These are phyloP conservation scores for Rosa rugosa DNA, from an alignment of 306 rosid genomes.

Conservation along the genomic window DNA sequence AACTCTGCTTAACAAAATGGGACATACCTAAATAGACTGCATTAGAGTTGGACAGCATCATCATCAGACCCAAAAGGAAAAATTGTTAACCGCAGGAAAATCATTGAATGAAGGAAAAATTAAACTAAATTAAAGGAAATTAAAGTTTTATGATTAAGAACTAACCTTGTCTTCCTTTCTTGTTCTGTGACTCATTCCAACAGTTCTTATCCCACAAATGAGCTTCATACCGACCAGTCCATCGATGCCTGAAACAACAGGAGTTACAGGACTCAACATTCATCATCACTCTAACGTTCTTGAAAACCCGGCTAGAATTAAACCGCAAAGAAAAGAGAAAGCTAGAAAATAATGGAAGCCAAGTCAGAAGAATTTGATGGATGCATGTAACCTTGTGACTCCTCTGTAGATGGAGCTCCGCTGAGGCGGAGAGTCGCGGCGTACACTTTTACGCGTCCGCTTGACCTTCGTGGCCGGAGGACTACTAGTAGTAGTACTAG, in stretches of 20 bases:
- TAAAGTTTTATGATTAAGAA: background rate
- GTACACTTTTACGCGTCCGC: conserved; percentile 61
- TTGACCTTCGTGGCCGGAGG: conserved; percentile 35
- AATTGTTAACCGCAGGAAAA: background rate
- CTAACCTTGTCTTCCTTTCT: conserved; percentile 96
- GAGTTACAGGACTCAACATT: background rate
- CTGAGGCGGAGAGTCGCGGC: conserved; percentile 65
- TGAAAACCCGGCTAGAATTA: background rate
- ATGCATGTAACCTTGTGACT: conserved; percentile 64
- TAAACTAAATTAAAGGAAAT: background rate
- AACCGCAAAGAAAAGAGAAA: background rate
- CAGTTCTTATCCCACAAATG: conserved; percentile 97
- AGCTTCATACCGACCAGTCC: conserved; percentile 97
- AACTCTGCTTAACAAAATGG: background rate
- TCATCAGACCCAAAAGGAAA: conserved; percentile 20
- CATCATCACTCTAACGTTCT: background rate
- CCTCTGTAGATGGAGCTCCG: conserved; percentile 82
- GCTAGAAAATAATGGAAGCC: background rate
- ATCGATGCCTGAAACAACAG: conserved; percentile 63
- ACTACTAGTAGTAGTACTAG: background rate
- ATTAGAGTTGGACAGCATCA: conserved; percentile 26
- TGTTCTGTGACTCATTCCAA: conserved; percentile 86
- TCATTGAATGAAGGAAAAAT: background rate
- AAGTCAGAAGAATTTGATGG: background rate
- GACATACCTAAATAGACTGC: conserved; percentile 86